Conservation (phyloP, 129 eudicot species). For the Pseudognaphalium luteoalbum region DNA sequence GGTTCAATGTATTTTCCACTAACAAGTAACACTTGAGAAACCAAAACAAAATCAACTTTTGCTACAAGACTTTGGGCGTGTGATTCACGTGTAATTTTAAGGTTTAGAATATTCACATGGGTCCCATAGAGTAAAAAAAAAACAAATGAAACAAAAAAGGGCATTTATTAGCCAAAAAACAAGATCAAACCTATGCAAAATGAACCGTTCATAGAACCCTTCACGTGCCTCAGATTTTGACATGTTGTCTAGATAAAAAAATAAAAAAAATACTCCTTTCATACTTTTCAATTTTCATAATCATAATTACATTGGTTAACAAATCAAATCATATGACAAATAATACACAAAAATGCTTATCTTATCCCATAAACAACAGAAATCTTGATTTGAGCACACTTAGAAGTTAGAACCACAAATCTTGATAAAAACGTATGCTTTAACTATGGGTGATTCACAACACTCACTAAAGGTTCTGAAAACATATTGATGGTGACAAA, state of each 20-base stretch:
- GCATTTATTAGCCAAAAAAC: not conserved
- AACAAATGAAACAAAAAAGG: not conserved
- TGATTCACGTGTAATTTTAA: slow-evolving; percentile 18
- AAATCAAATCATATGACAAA: not conserved
- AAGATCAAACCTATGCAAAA: slow-evolving; percentile 3
- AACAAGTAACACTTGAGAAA: not conserved
- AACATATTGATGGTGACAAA: slow-evolving; percentile 24
- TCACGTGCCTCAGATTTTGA: not conserved
- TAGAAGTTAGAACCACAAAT: slow-evolving; percentile 12
- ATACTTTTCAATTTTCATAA: not conserved
- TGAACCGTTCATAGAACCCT: not conserved
- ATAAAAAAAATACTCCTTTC: not conserved
- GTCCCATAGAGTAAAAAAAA: not conserved
- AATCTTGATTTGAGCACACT: not conserved
- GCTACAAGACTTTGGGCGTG: not conserved
- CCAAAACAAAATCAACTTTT: slow-evolving; percentile 20
- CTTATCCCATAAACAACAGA: not conserved
- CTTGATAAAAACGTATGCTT: slow-evolving; percentile 9
- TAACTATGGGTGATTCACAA: slow-evolving; percentile 8
- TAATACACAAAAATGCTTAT: no score
- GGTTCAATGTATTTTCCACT: slow-evolving; percentile 8
- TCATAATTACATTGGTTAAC: not conserved
- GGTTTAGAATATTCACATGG: slow-evolving; percentile 11
- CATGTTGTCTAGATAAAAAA: not conserved
- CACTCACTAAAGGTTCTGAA: slow-evolving; percentile 10